Conservation (phyloP, 805 yeast species). For the Candida maris region DNA sequence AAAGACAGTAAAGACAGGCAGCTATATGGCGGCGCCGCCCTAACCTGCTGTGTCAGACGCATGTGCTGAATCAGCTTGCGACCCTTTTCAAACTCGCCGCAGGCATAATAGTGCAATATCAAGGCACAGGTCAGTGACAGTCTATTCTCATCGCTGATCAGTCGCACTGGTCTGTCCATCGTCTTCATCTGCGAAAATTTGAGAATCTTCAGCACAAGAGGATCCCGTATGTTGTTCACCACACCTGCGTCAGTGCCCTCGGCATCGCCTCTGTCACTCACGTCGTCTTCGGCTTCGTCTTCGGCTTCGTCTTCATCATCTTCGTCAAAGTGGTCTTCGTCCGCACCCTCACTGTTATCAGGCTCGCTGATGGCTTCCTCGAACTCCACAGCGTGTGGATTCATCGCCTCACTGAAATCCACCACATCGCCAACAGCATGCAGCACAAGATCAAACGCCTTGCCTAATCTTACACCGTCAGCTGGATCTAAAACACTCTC, state of each 20-base stretch:
- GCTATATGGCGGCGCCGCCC: conserved; percentile 7
- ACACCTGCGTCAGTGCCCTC: conserved; percentile 2
- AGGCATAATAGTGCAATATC: conserved; percentile 26
- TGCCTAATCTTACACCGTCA: conserved; percentile 17
- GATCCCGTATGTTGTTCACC: conserved; percentile 6
- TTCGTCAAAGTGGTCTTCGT: no score
- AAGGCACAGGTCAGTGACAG: conserved; percentile 29
- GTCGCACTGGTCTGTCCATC: conserved; percentile 7
- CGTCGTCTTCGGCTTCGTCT: conserved; percentile 9
- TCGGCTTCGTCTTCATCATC: conserved; percentile 7
- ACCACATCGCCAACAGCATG: conserved; percentile 19
- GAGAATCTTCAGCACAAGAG: conserved; percentile 13
- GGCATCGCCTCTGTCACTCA: conserved; percentile 6
- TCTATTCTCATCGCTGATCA: conserved; percentile 29
- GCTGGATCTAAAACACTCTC: conserved; percentile 25
- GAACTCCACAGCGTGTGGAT: conserved; percentile 1
- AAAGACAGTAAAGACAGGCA: conserved; percentile 29
- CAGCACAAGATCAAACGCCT: conserved; percentile 25
- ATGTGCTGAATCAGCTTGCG: conserved; percentile 25
- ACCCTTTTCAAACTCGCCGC: conserved; percentile 18
- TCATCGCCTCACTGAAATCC: conserved; percentile 17
- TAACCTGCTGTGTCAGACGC: conserved; percentile 11
- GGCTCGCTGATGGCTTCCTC: no score
- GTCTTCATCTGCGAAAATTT: conserved; percentile 10
- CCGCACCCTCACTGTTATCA: no score